A percentile compares a stretch with the other conserved stretches of the same genome.
Conservation (phyloP, 495 filamentous ascomycete species). For the Sphaerosporella brunnea region DNA sequence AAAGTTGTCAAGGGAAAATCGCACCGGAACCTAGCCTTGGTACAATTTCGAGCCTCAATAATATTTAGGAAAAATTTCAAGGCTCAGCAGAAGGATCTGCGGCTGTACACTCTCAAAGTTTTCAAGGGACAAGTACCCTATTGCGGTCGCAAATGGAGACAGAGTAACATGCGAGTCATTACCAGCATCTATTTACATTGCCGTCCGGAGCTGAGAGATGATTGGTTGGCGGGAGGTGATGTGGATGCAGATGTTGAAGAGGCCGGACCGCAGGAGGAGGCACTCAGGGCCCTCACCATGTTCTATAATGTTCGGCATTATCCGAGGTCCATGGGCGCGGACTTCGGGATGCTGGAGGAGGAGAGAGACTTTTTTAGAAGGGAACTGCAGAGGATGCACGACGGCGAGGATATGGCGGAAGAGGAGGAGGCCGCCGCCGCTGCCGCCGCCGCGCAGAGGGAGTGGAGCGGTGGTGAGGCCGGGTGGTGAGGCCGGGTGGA, state of each 20-base stretch:
- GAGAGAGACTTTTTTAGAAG: constrained; percentile 50
- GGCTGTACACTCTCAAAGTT: constrained; percentile 87
- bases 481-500: no score
- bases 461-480: no score
- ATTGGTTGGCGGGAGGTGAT: constrained; percentile 82
- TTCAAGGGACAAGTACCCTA: constrained; percentile 98
- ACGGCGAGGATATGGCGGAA: constrained; percentile 27
- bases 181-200: constrained; percentile 91
- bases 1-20: constrained; percentile 91
- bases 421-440: not conserved
- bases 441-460: no score
- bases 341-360: constrained; percentile 17
- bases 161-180: constrained; percentile 96
- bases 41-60: constrained; percentile 81
- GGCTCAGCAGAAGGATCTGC: constrained; percentile 68
- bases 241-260: constrained; percentile 88
- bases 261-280: constrained; percentile 75
- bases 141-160: constrained; percentile 94
- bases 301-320: constrained; percentile 81
- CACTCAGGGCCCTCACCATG: constrained; percentile 65
- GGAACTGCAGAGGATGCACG: constrained; percentile 67
- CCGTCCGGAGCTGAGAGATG: constrained; percentile 77
- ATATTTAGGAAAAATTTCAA: constrained; percentile 81
- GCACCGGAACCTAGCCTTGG: constrained; percentile 78
- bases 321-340: constrained; percentile 59